Conservation (phyloP, 805 yeast species). For the Candida cerambycidarum region DNA sequence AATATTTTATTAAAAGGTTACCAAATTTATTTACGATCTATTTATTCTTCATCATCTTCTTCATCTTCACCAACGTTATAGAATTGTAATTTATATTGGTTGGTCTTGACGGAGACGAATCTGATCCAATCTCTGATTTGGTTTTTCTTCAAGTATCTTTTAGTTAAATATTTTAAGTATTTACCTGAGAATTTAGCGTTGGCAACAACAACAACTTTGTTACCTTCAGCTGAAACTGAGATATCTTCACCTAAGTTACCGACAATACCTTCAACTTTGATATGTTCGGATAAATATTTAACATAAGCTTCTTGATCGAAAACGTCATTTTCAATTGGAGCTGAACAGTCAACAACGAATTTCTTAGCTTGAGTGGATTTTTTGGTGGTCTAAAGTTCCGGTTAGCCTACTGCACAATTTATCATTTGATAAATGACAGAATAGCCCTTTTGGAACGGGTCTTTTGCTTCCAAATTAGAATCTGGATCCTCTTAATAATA, state of each 20-base stretch:
- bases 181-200: conserved; percentile 98
- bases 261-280: conserved; percentile 95
- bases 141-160: conserved; percentile 99
- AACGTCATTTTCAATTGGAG: conserved; percentile 96
- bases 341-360: conserved; percentile 93
- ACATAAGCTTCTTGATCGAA: conserved; percentile 97
- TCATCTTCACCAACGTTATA: conserved; percentile 95
- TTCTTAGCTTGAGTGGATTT: conserved; percentile 70
- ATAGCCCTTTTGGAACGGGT: conserved; percentile 48
- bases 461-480: conserved; percentile 8
- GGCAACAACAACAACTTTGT: conserved; percentile 86
- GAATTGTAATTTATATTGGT: conserved; percentile 97
- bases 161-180: conserved; percentile 98
- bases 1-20: conserved; percentile 6
- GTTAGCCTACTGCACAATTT: conserved; percentile 77
- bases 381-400: conserved; percentile 68
- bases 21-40: conserved; percentile 1
- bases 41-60: conserved; percentile 87
- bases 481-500: conserved; percentile 1
- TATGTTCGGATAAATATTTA: conserved; percentile 97
- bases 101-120: conserved; percentile 93
- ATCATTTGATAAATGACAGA: conserved; percentile 40
- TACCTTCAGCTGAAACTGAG: conserved; percentile 81
- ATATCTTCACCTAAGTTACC: conserved; percentile 97
- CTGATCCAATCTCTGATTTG: conserved; percentile 99